Conservation (phyloP, 257 asterid species). For the Petrea volubilis region DNA sequence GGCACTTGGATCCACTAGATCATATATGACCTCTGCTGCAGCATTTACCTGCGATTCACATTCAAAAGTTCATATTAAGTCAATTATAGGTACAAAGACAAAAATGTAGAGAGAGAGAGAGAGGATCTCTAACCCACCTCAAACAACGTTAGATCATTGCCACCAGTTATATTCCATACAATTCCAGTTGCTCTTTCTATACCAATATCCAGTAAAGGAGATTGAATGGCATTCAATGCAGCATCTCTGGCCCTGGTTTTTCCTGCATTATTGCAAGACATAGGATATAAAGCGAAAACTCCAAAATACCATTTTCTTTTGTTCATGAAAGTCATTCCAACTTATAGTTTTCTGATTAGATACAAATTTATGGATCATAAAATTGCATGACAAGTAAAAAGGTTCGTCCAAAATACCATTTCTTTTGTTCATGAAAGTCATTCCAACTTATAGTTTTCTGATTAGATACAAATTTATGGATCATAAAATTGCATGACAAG, state of each 20-base stretch:
- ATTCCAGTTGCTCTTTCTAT: slow-evolving; percentile 99
- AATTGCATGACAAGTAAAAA: background rate
- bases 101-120: slow-evolving; percentile 18
- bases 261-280: slow-evolving; percentile 51
- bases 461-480: background rate
- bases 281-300: slow-evolving; percentile 20
- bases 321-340: background rate
- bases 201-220: slow-evolving; percentile 92
- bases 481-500: background rate
- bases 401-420: background rate
- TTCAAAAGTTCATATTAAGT: background rate
- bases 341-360: background rate
- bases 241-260: slow-evolving; percentile 98
- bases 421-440: background rate
- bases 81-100: slow-evolving; percentile 5
- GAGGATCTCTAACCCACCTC: slow-evolving; percentile 58
- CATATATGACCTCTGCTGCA: slow-evolving; percentile 98
- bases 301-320: background rate
- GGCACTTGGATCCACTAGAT: slow-evolving; percentile 98
- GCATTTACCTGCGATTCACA: slow-evolving; percentile 69
- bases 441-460: background rate
- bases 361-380: background rate
- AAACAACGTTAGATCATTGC: slow-evolving; percentile 87
- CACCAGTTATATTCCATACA: slow-evolving; percentile 99
- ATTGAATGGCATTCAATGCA: slow-evolving; percentile 93